Conservation (phyloP, 257 asterid species). For the Capsicum rhomboideum region DNA sequence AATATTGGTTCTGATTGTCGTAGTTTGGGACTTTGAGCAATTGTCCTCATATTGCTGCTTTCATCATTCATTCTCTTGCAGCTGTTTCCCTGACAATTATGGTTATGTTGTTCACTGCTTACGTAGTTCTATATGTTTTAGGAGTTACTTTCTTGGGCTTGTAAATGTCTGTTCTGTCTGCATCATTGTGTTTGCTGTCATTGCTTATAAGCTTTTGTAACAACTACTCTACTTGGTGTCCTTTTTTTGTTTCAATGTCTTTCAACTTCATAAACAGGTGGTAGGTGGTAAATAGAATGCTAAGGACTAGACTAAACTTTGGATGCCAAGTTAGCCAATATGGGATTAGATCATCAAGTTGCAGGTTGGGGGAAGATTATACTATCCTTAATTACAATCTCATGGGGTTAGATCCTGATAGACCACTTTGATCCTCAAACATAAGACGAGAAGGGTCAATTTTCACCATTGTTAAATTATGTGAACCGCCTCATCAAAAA, state of each 20-base stretch:
- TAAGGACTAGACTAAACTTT: neutral
- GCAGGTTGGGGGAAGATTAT: neutral
- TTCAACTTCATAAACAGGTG: neutral
- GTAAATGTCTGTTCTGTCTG: neutral
- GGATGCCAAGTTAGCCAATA: neutral
- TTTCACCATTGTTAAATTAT: neutral
- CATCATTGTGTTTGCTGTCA: neutral
- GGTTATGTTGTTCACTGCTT: neutral
- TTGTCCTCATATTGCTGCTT: neutral
- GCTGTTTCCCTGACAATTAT: neutral
- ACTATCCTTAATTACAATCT: neutral
- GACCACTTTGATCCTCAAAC: neutral
- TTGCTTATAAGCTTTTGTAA: neutral
- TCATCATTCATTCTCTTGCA: neutral
- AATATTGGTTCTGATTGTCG: neutral
- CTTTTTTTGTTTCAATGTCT: neutral
- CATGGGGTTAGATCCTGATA: neutral
- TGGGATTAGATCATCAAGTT: neutral
- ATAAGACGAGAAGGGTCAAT: neutral
- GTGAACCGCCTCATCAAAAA: neutral
- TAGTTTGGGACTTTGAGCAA: neutral
- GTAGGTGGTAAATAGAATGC: neutral
- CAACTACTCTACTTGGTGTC: neutral
- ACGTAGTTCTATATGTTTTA: neutral
- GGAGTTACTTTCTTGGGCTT: neutral